phyloP scores from a whole-genome alignment of 805 yeast species.

The Suhomyces faveliae region DNA sequence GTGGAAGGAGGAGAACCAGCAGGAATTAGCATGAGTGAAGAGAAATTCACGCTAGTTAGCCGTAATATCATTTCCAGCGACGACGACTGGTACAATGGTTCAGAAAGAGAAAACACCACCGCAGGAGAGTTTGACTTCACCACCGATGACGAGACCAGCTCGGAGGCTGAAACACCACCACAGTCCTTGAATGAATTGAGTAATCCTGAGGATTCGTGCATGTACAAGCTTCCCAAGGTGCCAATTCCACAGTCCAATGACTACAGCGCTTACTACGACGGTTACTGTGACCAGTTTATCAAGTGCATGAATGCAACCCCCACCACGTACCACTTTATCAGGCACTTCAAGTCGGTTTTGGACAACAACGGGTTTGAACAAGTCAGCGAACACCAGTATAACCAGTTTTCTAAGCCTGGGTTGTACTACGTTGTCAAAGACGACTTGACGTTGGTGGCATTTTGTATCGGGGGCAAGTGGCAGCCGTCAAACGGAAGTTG shows the following conservation, averaged over 20 bases:
- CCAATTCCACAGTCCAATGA: background rate
- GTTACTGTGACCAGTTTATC: slow-evolving; percentile 23
- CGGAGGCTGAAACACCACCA: background rate
- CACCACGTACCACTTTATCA: slow-evolving; percentile 40
- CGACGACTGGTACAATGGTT: slow-evolving; percentile 5
- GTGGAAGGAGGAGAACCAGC: background rate
- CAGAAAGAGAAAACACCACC: background rate
- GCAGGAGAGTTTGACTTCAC: background rate
- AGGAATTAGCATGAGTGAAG: background rate
- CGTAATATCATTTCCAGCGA: slow-evolving; percentile 13
- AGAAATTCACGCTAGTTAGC: slow-evolving; percentile 14
- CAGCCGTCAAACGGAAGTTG: slow-evolving; percentile 26
- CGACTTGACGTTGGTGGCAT: slow-evolving; percentile 37
- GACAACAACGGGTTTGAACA: slow-evolving; percentile 28
- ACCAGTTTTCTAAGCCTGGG: slow-evolving; percentile 14
- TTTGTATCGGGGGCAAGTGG: slow-evolving; percentile 40
- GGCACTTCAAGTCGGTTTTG: slow-evolving; percentile 23
- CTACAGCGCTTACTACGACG: slow-evolving; percentile 14
- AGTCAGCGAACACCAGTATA: slow-evolving; percentile 21
- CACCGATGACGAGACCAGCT: background rate
- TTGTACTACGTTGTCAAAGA: slow-evolving; percentile 30
- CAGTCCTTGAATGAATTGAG: background rate
- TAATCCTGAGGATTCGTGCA: slow-evolving; percentile 4
- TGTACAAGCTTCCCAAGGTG: slow-evolving; percentile 9
- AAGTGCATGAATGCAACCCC: slow-evolving; percentile 37